A percentile compares a stretch with the other conserved stretches of the same genome.
Evolutionary conservation across 83 land plant species (phyloP).

Genomic region (Thuja plicata): DNA sequence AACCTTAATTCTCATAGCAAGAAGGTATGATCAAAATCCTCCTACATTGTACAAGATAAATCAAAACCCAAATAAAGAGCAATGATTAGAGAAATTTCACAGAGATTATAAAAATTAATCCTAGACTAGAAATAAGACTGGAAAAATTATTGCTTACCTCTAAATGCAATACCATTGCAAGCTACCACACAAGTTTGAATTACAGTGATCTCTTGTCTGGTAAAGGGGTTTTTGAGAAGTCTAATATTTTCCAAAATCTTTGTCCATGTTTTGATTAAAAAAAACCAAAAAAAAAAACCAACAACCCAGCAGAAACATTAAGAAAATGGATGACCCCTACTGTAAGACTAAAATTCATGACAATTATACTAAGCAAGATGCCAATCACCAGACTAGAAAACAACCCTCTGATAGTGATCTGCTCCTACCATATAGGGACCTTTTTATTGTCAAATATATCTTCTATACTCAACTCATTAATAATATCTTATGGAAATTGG

Average conservation of each 20-base stretch:
- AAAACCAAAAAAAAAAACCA: constrained; percentile 43
- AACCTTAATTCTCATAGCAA: no score
- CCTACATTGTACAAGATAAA: no score
- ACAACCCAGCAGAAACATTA: constrained; percentile 42
- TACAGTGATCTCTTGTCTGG: constrained; percentile 50
- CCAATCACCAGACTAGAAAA: no score
- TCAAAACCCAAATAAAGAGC: no score
- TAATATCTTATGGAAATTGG: constrained; percentile 31
- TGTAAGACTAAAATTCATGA: not conserved
- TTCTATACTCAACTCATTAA: constrained; percentile 6
- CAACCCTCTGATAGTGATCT: not conserved
- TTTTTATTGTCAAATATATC: no score
- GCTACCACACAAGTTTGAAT: constrained; percentile 47
- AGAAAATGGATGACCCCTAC: constrained; percentile 38
- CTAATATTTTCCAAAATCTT: constrained; percentile 18
- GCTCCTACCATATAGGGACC: not conserved
- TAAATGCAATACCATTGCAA: constrained; percentile 35
- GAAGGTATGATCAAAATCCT: no score
- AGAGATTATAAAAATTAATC: no score
- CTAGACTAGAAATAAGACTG: not conserved
- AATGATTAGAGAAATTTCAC: no score
- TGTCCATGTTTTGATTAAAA: constrained; percentile 41
- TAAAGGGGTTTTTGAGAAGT: constrained; percentile 25
- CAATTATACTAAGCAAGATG: no score
- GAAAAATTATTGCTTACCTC: constrained; percentile 21